Percentiles rank a stretch among this genome's conserved stretches.
Conservation (phyloP, 768 basidiomycete genomes). For the Leccinum aurantiacum region DNA sequence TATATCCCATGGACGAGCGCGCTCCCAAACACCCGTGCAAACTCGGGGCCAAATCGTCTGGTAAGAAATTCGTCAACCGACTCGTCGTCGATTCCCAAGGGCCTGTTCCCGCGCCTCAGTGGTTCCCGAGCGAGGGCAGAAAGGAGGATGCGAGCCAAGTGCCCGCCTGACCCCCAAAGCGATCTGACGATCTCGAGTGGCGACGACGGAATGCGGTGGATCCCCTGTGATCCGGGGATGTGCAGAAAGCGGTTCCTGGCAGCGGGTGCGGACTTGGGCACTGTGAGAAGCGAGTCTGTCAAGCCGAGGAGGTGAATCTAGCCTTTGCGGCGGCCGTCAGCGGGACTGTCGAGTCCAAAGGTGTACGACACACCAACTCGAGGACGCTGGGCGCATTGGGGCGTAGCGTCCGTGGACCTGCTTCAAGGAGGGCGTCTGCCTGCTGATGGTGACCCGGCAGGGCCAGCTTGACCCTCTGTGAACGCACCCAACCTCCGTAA, state of each 20-base stretch:
- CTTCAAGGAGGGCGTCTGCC: constrained; percentile 65
- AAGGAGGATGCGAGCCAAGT: constrained; percentile 47
- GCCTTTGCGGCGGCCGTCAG: constrained; percentile 19
- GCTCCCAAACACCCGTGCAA: constrained; percentile 75
- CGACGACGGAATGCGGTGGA: constrained; percentile 51
- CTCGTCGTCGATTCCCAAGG: constrained; percentile 58
- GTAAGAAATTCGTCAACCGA: constrained; percentile 76
- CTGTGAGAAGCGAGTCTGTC: constrained; percentile 57
- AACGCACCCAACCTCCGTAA: constrained; percentile 87
- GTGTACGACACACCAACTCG: constrained; percentile 60
- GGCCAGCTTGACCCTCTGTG: constrained; percentile 49
- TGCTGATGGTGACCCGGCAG: constrained; percentile 22
- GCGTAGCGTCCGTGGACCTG: constrained; percentile 83
- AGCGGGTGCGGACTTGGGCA: constrained; percentile 65
- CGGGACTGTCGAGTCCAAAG: constrained; percentile 5
- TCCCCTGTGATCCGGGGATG: constrained; percentile 49
- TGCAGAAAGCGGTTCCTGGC: constrained; percentile 78
- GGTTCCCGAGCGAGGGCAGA: constrained; percentile 59
- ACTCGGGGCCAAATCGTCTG: constrained; percentile 66
- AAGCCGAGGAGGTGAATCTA: constrained; percentile 80
- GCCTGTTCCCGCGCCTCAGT: constrained; percentile 47
- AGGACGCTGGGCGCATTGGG: constrained; percentile 73
- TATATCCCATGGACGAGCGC: constrained; percentile 93
- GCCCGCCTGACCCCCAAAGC: constrained; percentile 30
- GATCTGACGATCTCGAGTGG: constrained; percentile 38